These are phyloP conservation scores for Myxozyma nipponensis DNA, from an alignment of 805 yeast genomes.

Conservation along the genomic window DNA sequence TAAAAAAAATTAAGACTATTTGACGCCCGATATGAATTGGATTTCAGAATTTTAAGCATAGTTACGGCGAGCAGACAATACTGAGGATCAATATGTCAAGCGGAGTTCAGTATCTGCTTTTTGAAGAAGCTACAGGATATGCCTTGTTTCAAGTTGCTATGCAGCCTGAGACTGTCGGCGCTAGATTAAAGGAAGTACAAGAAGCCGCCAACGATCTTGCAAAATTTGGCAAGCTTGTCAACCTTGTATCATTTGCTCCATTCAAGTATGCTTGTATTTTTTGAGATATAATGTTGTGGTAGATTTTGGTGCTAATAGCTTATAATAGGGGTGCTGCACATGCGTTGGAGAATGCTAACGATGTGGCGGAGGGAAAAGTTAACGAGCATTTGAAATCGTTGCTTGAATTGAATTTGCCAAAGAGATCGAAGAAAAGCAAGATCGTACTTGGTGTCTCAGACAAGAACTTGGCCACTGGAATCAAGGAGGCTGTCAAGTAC, in stretches of 20 bases:
- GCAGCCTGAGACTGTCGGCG: conserved; percentile 91
- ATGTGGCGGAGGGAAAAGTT: conserved; percentile 83
- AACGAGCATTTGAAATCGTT: conserved; percentile 87
- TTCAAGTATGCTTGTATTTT: conserved; percentile 51
- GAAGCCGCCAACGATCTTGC: conserved; percentile 80
- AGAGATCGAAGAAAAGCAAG: conserved; percentile 59
- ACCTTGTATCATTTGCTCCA: conserved; percentile 92
- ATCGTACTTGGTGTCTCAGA: conserved; percentile 84
- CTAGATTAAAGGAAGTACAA: conserved; percentile 91
- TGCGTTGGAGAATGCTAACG: conserved; percentile 97
- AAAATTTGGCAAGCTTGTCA: conserved; percentile 85
- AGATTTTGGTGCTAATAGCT: neutral
- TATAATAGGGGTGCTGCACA: conserved; percentile 83
- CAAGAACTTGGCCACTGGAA: conserved; percentile 92
- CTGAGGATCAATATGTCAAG: conserved; percentile 3
- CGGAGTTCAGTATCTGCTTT: conserved; percentile 79
- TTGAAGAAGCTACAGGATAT: conserved; percentile 98
- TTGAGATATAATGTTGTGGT: neutral
- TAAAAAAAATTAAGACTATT: too few species aligned
- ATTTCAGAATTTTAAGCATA: too few species aligned
- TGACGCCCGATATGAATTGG: too few species aligned
- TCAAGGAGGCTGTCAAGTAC: conserved; percentile 84
- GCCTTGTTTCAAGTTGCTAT: conserved; percentile 90
- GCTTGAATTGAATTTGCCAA: conserved; percentile 87
- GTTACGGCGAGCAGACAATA: neutral